Base-by-base conservation (phyloP, 495 filamentous ascomycete genomes). In the Bryoglossum gracile region DNA sequence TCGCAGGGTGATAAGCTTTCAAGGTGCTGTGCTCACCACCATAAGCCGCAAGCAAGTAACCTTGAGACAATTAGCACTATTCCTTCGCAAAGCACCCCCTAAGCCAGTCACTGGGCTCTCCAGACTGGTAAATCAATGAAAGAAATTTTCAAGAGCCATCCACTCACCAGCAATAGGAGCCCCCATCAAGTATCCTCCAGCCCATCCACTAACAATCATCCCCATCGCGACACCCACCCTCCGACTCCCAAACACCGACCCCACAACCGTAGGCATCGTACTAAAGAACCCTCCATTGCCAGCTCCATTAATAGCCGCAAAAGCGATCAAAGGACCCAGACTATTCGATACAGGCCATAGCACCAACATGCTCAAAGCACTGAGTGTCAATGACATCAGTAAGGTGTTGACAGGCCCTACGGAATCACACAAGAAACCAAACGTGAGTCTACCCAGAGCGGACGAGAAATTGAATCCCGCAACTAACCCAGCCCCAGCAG, bases 261-360 rank as follows among this genome's bases (percentile, higher is more conserved):
- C 74, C 1, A 81, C 73, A 6, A 76, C 78, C 4, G 80, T 83
- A 3, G 78, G 77, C 62, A 86, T 71, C 2, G 77, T 79, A 5
- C 78, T 77, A 81, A 84, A 89, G 59, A 84, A 84, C 0, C 77
- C 79, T 8, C 86, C 86, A 11, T 82, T 75, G 11, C 87, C 79
- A 10, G 70, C 71, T 10, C 86, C 86, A 21, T 75, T 74, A 11
- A 88, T 65, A 8, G 89, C 61, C 4, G 80, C 75, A 56, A 84
- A 91, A 44, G 87, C 75, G 46, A 84, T 77, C 37, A 87, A 68
- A 0, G 82, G 74, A 2, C 77, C 77, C 54, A 81, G 72, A 8
- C 87, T 72, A 43, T 74, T 75, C 14, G 78, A 66, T 4, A 89
- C 40, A 4, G 78, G 82, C n/a, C 73, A 74, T n/a, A 82, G 55